Base-by-base conservation (phyloP, 78 protist species). In the Anaeramoeba ignava region DNA sequence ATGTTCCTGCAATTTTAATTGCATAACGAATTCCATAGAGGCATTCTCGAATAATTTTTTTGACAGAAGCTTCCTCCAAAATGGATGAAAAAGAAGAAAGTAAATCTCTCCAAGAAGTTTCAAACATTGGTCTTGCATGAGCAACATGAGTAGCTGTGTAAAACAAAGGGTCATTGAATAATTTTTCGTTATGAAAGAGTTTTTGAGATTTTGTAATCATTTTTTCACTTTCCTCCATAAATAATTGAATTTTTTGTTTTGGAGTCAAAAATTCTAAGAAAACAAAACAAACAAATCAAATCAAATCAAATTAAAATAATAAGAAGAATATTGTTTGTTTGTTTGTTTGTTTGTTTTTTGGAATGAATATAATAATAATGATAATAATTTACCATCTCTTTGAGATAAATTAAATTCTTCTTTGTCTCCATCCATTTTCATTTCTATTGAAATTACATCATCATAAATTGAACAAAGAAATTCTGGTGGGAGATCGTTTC, bases 1-100 rank as follows among this genome's bases (percentile, higher is more conserved):
- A 94, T 23, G 86, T 68, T 81, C 89, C 78, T 33, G 87, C 68
- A 33, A 96, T 78, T 40, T 82, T 87, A 38, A 94, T 90, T 38
- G 89, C 90, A 33, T 41, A 38, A 12, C 33, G 83, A 33, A 86
- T 41, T 36, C 85, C 88, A 42, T 39, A n/a, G 39, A 86, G 68
- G 36, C 67, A 37, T 41, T 73, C 8, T 12, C 1, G 39, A 1
- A 40, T 89, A 40, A 36, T 39, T 84, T 38, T 3, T 2, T 12
- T 89, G 83, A 0, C 41, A 37, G 0, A 39, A 79, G 36, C 87
- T 89, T 2, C 73, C 41, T 41, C 38, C 23, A 95, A 54, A 1
- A 93, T 82, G 33, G 91, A 86, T 1, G 87, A 39, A 36, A 94
- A 81, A 12, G 93, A 90, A 0, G 92, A 92, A 2, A 94, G 39